phyloP scores from a whole-genome alignment of 2,329 filamentous ascomycete genomes.

The Penicillium sp. region DNA sequence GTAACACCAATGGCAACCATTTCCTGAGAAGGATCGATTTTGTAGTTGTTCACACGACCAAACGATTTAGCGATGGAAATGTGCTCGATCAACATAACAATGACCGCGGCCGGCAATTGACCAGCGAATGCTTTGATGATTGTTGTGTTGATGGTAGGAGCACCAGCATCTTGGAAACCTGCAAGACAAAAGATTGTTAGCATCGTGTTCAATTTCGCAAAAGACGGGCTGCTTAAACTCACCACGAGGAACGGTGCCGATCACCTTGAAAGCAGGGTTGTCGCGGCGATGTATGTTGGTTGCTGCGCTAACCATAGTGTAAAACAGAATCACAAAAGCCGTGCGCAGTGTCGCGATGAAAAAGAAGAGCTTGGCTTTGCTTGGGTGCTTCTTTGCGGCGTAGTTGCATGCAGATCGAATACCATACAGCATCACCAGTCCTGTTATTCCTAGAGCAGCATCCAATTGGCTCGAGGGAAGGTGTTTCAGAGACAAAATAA shows the following conservation, averaged over 20 bases:
- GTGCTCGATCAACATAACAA: conserved; percentile 94
- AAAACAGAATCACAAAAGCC: conserved; percentile 85
- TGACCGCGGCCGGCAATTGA: conserved; percentile 78
- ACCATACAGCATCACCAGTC: conserved; percentile 70
- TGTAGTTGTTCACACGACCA: conserved; percentile 92
- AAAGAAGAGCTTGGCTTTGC: conserved; percentile 72
- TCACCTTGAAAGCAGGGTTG: conserved; percentile 67
- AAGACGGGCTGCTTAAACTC: conserved; percentile 19
- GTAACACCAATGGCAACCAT: conserved; percentile 89
- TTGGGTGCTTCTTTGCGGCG: conserved; percentile 65
- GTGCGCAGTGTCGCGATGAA: conserved; percentile 89
- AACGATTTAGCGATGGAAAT: conserved; percentile 98
- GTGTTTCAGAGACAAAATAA: conserved; percentile 76
- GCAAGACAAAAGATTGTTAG: not conserved
- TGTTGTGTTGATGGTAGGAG: conserved; percentile 62
- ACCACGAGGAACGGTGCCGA: conserved; percentile 75
- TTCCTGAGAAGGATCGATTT: conserved; percentile 92
- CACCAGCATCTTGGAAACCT: conserved; percentile 76
- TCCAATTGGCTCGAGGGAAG: conserved; percentile 67
- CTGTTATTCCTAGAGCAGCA: conserved; percentile 82
- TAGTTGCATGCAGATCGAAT: conserved; percentile 65
- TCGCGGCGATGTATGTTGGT: conserved; percentile 66
- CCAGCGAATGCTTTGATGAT: conserved; percentile 66
- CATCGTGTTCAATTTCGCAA: not conserved
- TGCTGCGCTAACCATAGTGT: conserved; percentile 85